A percentile compares a stretch with the other conserved stretches of the same genome.
Evolutionary conservation across 257 asterid genomes (phyloP).

Genomic region (Gynochthodes officinalis): DNA sequence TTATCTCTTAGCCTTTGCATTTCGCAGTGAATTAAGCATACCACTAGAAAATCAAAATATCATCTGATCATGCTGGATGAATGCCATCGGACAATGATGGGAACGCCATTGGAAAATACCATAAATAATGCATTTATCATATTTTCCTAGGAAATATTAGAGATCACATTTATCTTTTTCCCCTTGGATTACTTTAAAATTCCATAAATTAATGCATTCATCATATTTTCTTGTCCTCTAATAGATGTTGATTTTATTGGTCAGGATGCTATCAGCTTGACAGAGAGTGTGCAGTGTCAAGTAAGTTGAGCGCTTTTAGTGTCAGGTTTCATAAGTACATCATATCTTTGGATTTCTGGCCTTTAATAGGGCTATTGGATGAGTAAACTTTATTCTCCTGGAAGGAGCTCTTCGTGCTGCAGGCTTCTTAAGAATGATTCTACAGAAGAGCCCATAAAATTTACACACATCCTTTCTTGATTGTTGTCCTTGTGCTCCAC

Average conservation of each 20-base stretch:
- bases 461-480: background rate
- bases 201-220: too few species aligned
- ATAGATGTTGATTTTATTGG: slow-evolving; percentile 21
- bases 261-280: slow-evolving; percentile 81
- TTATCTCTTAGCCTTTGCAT: too few species aligned
- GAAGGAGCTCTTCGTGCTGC: background rate
- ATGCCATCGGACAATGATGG: too few species aligned
- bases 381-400: background rate
- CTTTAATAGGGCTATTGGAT: background rate
- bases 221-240: slow-evolving; percentile 17
- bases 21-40: too few species aligned
- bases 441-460: background rate
- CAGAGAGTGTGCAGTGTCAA: slow-evolving; percentile 62
- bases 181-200: too few species aligned
- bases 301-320: slow-evolving; percentile 46
- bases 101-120: too few species aligned
- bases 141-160: too few species aligned
- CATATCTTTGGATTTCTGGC: background rate
- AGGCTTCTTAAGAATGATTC: background rate
- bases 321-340: background rate
- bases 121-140: too few species aligned
- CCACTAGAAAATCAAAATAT: too few species aligned
- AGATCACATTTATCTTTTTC: too few species aligned
- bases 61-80: too few species aligned
- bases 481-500: background rate